Conservation (phyloP, 2,329 filamentous ascomycete genomes). For the Cladosporium sphaerospermum region DNA sequence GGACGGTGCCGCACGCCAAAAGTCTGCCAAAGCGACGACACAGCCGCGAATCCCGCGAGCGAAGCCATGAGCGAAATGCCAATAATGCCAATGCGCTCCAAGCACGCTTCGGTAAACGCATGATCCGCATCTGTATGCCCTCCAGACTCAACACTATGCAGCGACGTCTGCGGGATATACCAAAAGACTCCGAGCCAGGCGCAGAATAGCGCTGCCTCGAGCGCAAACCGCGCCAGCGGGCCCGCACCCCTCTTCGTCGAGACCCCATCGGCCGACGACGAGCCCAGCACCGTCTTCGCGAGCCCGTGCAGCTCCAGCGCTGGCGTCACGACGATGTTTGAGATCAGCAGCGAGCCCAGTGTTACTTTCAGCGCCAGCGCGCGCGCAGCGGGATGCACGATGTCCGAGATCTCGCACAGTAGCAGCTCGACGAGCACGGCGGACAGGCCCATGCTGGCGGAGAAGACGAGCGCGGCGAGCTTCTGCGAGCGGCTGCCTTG, state of each 20-base stretch:
- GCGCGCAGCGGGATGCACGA: slow-evolving; percentile 62
- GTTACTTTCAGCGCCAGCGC: slow-evolving; percentile 62
- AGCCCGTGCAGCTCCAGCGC: slow-evolving; percentile 64
- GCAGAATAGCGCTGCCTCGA: slow-evolving; percentile 58
- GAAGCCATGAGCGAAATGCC: slow-evolving; percentile 82
- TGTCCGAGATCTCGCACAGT: slow-evolving; percentile 74
- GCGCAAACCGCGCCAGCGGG: slow-evolving; percentile 39
- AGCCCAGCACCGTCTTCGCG: slow-evolving; percentile 45
- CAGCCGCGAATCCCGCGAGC: slow-evolving; percentile 83
- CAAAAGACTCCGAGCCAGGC: slow-evolving; percentile 71
- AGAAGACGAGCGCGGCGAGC: slow-evolving; percentile 56
- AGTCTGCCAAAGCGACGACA: slow-evolving; percentile 79
- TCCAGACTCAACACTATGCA: slow-evolving; percentile 35
- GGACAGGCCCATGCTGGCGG: slow-evolving; percentile 69
- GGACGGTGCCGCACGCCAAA: slow-evolving; percentile 61
- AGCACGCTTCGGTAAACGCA: slow-evolving; percentile 48
- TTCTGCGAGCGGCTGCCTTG: slow-evolving; percentile 24
- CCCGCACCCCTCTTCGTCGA: slow-evolving; percentile 49
- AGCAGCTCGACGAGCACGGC: slow-evolving; percentile 74
- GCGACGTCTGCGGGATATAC: slow-evolving; percentile 42
- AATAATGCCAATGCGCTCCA: slow-evolving; percentile 70
- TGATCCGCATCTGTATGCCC: slow-evolving; percentile 25
- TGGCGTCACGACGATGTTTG: slow-evolving; percentile 70
- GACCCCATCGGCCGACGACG: slow-evolving; percentile 56
- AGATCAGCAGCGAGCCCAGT: slow-evolving; percentile 62